These are phyloP conservation scores for Peniophora sp. DNA, from an alignment of 1,284 basidiomycete species.

Conservation along the genomic window DNA sequence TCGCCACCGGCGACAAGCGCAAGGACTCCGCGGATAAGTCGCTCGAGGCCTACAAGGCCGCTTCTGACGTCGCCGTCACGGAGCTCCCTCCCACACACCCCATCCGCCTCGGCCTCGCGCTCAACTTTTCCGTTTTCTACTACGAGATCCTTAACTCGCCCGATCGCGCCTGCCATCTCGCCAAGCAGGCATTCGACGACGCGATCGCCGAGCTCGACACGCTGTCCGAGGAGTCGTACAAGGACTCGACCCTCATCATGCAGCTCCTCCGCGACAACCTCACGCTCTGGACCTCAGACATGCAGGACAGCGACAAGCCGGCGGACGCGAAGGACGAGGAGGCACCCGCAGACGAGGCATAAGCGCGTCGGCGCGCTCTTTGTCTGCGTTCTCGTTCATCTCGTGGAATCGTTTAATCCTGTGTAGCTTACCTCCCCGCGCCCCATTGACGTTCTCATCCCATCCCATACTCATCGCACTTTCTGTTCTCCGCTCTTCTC, in stretches of 20 bases:
- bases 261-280: conserved; percentile 98
- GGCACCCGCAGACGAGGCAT: conserved; percentile 44
- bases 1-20: conserved; percentile 98
- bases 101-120: conserved; percentile 96
- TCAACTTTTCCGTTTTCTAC: conserved; percentile 99
- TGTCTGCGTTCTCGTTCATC: conserved; percentile 1
- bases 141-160: conserved; percentile 99
- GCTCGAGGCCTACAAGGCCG: conserved; percentile 98
- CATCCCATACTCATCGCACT: conserved; percentile 1
- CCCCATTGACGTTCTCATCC: background rate
- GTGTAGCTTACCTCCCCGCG: conserved; percentile 1
- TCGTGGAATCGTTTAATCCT: background rate
- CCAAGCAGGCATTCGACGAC: conserved; percentile 99
- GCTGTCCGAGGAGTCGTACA: conserved; percentile 99
- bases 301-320: conserved; percentile 77
- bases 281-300: conserved; percentile 97
- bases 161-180: conserved; percentile 98
- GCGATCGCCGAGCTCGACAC: conserved; percentile 99
- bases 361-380: conserved; percentile 5
- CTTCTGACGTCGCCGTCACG: conserved; percentile 95
- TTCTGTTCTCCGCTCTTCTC: background rate
- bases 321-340: conserved; percentile 62
- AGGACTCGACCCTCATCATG: conserved; percentile 99
- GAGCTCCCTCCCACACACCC: conserved; percentile 99
- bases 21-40: conserved; percentile 99